Evolutionary conservation across 495 filamentous ascomycete species (phyloP), one percentile per base, ranked within the genome.

Genomic region (Penicillium canescens): DNA sequence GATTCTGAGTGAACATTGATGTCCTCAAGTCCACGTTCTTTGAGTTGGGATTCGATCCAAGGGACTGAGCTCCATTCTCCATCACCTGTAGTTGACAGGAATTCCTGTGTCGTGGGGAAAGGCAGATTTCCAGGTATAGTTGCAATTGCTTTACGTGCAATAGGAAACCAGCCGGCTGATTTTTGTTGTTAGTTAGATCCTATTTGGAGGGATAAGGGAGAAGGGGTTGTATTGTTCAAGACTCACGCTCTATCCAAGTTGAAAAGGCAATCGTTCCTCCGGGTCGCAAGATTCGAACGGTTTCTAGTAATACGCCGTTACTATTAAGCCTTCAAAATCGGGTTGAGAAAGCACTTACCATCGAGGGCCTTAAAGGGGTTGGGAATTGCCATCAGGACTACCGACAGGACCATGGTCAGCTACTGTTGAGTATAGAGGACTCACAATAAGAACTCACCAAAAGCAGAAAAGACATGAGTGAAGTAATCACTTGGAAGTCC

Each of bases 161-260:
- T 23, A n/a, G 45, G 3, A 9, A 69, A 9, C 68, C 70, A 76
- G 50, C 60, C 57, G 12, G 66, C 71, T 73, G 44, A 31, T 18
- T 44, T n/a, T 33, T 12, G 12, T 31, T 23, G 23, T 67, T 33
- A 60, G 56, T 16, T n/a, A 42, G 12, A 11, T n/a, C 0, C 6
- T 20, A 26, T 31, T 16, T 24, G 8, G 18, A 12, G 11, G 10
- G 18, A 18, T 1, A 1, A 18, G 18, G 18, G 18, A 18, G 18
- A 18, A 18, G 18, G 18, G 11, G 33, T 4, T 9, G 2, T 13
- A 11, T 14, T 18, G 6, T 1, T 20, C n/a, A n/a, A 18, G 3
- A 64, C 68, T 61, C 51, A 72, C 71, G 55, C 12, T 60, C 41
- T n/a, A 69, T 61, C 69, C 71, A 77, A 13, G 68, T 70, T 4